Base-by-base conservation (phyloP, 176 grass and related monocot genomes). In the Pontederia crassipes region DNA sequence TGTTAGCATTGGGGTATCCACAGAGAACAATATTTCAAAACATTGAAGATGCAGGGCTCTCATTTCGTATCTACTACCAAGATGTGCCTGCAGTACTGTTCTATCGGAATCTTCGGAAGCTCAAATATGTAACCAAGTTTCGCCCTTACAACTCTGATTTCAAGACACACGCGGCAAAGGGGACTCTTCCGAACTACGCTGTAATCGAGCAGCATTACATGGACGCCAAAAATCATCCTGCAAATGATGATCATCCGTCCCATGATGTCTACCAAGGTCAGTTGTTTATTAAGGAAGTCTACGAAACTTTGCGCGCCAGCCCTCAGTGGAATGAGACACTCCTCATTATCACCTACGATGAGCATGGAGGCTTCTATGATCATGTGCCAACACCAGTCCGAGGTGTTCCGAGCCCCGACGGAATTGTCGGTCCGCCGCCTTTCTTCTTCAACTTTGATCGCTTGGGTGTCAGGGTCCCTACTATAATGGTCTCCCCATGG, bases 251-350 rank as follows among this genome's bases (percentile, higher is more conserved):
- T 54, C 93, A 92, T 74, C 93, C 93, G 0, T 98, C 93, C 2
- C 93, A 98, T 71, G 93, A 98, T 65, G 93, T 98, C 9, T 92
- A 83, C 76, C 84, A 92, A 52, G 93, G 93, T 15, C 93, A 98
- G 70, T 61, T 83, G 79, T 66, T 98, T 14, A 48, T 98, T 64
- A 98, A 98, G 77, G 79, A 86, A 57, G 54, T 98, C 28, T 98
- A 98, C 48, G 93, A 98, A 74, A 81, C 84, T 1, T 72, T 98
- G 0, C 87, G 88, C 5, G 52, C 87, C 0, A 79, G 79, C 57
- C 84, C 93, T 24, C 93, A 98, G 65, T 98, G 93, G 93, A 92
- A 98, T 35, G 56, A 98, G 61, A 92, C 87, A 8, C 82, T 88
- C 59, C 53, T 97, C 47, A 6, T 98, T 46, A 20, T 98, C 61